Evolutionary conservation across 1,284 basidiomycete genomes (phyloP).

Genomic region (Leucoagaricus sp.): DNA sequence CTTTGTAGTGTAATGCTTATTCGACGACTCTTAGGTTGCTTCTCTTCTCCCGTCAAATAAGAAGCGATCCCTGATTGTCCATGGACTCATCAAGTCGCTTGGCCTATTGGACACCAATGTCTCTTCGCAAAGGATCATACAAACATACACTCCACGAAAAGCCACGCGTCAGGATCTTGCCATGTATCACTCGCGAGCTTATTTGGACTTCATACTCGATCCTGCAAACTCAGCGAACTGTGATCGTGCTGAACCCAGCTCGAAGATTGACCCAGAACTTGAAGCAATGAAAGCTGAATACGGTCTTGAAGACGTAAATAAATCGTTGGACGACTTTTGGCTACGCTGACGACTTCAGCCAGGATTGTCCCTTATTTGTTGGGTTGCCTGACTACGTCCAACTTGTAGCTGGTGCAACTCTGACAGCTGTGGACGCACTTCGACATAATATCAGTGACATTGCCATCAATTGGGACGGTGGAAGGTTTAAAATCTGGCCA

Average conservation of each 20-base stretch:
- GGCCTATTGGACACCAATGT: constrained; percentile 47
- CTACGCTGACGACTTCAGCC: constrained; percentile 5
- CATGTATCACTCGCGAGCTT: constrained; percentile 58
- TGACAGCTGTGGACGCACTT: constrained; percentile 70
- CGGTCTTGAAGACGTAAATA: constrained; percentile 67
- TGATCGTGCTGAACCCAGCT: constrained; percentile 20
- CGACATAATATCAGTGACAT: constrained; percentile 55
- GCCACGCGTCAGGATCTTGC: constrained; percentile 54
- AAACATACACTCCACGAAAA: constrained; percentile 51
- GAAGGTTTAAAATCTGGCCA: constrained; percentile 23
- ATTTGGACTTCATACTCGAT: constrained; percentile 55
- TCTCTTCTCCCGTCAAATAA: constrained; percentile 82
- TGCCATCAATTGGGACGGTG: constrained; percentile 72
- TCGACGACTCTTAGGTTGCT: constrained; percentile 43
- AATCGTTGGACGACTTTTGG: neutral
- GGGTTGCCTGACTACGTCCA: constrained; percentile 71
- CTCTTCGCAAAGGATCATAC: constrained; percentile 34
- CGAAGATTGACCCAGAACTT: neutral
- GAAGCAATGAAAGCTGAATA: constrained; percentile 40
- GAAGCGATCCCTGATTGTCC: constrained; percentile 80
- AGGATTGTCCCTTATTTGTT: constrained; percentile 85
- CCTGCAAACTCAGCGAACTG: constrained; percentile 19
- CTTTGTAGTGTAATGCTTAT: neutral
- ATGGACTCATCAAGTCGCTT: constrained; percentile 65
- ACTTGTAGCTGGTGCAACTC: constrained; percentile 75